These are phyloP conservation scores for Nepenthes alata DNA, from an alignment of 179 eudicot species.

Conservation along the genomic window DNA sequence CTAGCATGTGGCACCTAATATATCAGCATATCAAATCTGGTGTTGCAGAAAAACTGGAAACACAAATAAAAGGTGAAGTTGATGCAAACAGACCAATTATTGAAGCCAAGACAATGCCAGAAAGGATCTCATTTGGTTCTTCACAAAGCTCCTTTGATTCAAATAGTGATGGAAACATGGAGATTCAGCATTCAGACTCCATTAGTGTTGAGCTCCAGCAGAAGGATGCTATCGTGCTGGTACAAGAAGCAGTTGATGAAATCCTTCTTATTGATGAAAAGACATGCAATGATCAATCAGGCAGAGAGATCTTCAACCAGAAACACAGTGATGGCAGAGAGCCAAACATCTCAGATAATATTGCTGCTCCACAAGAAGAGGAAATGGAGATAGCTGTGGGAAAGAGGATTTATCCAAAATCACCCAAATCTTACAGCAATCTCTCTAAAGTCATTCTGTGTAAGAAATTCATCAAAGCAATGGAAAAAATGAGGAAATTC, in stretches of 20 bases:
- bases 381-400: conserved; percentile 2
- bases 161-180: neutral
- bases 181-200: conserved; percentile 4
- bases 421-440: conserved; percentile 35
- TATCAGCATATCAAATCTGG: conserved; percentile 44
- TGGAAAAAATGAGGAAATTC: conserved; percentile 31
- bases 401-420: conserved; percentile 9
- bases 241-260: conserved; percentile 46
- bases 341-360: neutral
- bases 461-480: conserved; percentile 48
- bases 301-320: conserved; percentile 1
- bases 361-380: conserved; percentile 1
- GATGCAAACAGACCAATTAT: neutral
- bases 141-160: conserved; percentile 8
- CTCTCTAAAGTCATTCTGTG: conserved; percentile 35
- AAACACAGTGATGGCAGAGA: neutral
- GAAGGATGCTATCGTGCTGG: conserved; percentile 44
- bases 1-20: conserved; percentile 56
- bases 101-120: conserved; percentile 1
- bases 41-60: conserved; percentile 33
- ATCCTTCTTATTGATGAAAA: conserved; percentile 36
- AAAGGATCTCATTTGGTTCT: conserved; percentile 4
- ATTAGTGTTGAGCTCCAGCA: conserved; percentile 18
- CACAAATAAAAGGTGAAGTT: conserved; percentile 4
- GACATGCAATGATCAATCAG: conserved; percentile 24